These are phyloP conservation scores for Euphorbia peplus DNA, from an alignment of 345 rosid species.

Conservation along the genomic window DNA sequence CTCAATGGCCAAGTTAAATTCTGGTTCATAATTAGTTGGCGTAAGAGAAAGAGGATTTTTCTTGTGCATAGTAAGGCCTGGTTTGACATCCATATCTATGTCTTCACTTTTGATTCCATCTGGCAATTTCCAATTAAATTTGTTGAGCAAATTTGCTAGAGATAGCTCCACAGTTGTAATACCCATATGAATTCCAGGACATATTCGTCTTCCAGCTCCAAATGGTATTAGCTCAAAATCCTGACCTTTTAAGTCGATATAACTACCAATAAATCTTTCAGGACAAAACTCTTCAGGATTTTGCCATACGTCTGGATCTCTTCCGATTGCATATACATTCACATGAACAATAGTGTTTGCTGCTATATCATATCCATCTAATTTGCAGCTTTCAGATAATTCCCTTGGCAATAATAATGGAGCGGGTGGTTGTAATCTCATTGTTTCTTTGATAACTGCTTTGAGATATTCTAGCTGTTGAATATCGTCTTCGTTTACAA, in stretches of 20 bases:
- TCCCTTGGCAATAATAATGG: neutral
- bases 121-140: conserved; percentile 7
- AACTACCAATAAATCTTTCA: neutral
- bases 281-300: neutral
- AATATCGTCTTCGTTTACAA: conserved; percentile 10
- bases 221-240: neutral
- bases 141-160: neutral
- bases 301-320: conserved; percentile 1
- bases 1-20: neutral
- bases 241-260: neutral
- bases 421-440: neutral
- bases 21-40: no score
- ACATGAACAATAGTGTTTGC: neutral
- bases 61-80: neutral
- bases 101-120: neutral
- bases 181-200: neutral
- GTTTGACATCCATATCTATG: neutral
- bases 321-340: neutral
- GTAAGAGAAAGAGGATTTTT: neutral
- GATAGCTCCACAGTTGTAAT: neutral
- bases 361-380: neutral
- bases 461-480: neutral
- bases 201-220: neutral
- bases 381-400: neutral
- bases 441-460: neutral